Conservation (phyloP, 179 eudicot genomes). For the Beta lomatogona region DNA sequence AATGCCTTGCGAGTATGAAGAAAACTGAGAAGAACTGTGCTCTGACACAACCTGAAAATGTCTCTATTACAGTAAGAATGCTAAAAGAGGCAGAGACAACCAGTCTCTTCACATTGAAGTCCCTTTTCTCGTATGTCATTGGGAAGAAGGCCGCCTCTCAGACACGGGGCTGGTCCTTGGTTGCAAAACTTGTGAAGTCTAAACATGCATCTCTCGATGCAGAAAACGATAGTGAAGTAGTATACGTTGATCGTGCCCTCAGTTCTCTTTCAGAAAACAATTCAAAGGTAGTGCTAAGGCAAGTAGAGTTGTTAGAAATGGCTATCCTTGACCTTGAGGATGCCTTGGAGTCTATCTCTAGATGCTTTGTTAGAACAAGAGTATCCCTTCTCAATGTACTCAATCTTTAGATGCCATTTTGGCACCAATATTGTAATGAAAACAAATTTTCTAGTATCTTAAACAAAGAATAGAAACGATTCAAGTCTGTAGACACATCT, state of each 20-base stretch:
- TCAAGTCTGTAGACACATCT: not conserved
- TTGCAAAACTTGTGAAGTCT: slow-evolving; percentile 32
- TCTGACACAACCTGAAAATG: slow-evolving; percentile 4
- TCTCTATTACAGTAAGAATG: not conserved
- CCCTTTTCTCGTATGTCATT: slow-evolving; percentile 22
- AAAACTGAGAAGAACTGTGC: slow-evolving; percentile 18
- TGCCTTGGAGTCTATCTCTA: slow-evolving; percentile 28
- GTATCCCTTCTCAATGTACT: slow-evolving; percentile 27
- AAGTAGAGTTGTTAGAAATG: slow-evolving; percentile 26
- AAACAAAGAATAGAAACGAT: not conserved
- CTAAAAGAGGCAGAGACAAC: slow-evolving; percentile 30
- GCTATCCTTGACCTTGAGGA: slow-evolving; percentile 24
- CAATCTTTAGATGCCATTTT: not conserved
- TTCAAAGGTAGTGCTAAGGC: slow-evolving; percentile 14
- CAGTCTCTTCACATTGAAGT: slow-evolving; percentile 29
- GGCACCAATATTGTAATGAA: not conserved
- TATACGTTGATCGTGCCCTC: slow-evolving; percentile 18
- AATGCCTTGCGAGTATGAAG: slow-evolving; percentile 31
- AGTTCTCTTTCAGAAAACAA: not conserved
- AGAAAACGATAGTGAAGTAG: slow-evolving; percentile 26
- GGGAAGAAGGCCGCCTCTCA: slow-evolving; percentile 31
- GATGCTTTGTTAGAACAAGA: slow-evolving; percentile 34
- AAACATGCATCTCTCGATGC: slow-evolving; percentile 14
- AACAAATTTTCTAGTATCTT: not conserved
- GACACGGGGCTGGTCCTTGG: slow-evolving; percentile 32